These are phyloP conservation scores for Fusarium lyarnte DNA, from an alignment of 2,329 filamentous ascomycete species.

Conservation along the genomic window DNA sequence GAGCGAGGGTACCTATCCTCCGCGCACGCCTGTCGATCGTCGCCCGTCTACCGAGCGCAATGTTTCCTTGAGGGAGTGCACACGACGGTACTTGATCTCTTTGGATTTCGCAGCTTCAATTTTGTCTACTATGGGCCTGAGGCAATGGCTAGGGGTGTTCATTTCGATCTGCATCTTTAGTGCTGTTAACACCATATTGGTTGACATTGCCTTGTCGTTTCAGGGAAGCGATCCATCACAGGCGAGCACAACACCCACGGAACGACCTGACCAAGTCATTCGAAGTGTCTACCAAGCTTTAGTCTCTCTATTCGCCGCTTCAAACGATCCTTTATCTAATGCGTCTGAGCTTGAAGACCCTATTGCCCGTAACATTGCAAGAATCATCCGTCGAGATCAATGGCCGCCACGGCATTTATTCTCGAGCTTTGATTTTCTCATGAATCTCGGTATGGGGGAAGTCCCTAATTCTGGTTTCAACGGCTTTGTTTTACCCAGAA, in stretches of 20 bases:
- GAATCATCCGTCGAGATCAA: conserved; percentile 57
- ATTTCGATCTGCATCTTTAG: conserved; percentile 69
- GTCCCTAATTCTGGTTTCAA: conserved; percentile 48
- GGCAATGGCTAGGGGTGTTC: conserved; percentile 62
- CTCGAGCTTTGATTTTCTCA: conserved; percentile 61
- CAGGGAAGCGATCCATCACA: conserved; percentile 18
- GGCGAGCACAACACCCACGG: conserved; percentile 7
- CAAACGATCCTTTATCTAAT: conserved; percentile 54
- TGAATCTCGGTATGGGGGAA: conserved; percentile 58
- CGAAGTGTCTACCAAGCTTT: conserved; percentile 62
- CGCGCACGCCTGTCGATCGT: conserved; percentile 51
- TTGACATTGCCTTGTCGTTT: conserved; percentile 51
- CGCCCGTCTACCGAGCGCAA: conserved; percentile 59
- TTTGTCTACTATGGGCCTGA: conserved; percentile 51
- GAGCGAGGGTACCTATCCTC: conserved; percentile 30
- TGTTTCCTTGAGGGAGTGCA: conserved; percentile 60
- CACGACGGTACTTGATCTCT: conserved; percentile 61
- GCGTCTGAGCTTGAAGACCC: conserved; percentile 57
- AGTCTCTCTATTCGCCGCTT: conserved; percentile 59
- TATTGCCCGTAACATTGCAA: conserved; percentile 55
- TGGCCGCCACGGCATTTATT: conserved; percentile 59
- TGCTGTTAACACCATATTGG: conserved; percentile 61
- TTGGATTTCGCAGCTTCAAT: conserved; percentile 59
- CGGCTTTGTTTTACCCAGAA: conserved; percentile 47
- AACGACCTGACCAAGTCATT: conserved; percentile 47